These are phyloP conservation scores for Purpureocillium lavendulum DNA, from an alignment of 2,329 filamentous ascomycete genomes.

Conservation along the genomic window DNA sequence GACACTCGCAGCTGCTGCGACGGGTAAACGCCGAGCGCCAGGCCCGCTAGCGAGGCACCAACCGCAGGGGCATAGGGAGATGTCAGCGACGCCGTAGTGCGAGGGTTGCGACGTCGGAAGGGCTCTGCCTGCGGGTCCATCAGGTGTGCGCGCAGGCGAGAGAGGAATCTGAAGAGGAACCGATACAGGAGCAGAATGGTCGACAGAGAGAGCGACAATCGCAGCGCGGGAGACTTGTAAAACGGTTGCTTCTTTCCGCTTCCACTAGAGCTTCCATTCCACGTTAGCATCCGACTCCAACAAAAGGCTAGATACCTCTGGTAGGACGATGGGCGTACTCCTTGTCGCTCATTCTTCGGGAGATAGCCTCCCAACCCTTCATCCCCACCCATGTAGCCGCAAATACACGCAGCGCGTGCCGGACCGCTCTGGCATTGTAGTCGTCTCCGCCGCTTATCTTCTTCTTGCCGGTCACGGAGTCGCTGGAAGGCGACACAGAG, in stretches of 20 bases:
- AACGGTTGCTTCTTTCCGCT: constrained; percentile 41
- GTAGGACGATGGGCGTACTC: constrained; percentile 28
- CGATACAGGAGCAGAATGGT: constrained; percentile 83
- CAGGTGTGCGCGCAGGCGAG: constrained; percentile 67
- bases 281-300: not conserved
- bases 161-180: constrained; percentile 83
- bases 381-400: constrained; percentile 52
- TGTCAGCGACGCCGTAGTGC: constrained; percentile 64
- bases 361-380: constrained; percentile 52
- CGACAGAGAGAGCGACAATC: constrained; percentile 75
- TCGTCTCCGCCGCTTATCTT: constrained; percentile 40
- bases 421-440: constrained; percentile 61
- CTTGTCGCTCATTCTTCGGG: constrained; percentile 35
- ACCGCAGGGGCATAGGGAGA: constrained; percentile 79
- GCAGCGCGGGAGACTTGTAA: constrained; percentile 60
- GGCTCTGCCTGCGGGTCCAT: constrained; percentile 71
- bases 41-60: constrained; percentile 80
- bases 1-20: constrained; percentile 60
- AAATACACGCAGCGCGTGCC: constrained; percentile 65
- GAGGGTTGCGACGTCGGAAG: constrained; percentile 77
- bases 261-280: constrained; percentile 11
- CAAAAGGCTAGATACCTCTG: not conserved
- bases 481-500: constrained; percentile 9
- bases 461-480: too few species aligned
- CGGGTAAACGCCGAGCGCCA: constrained; percentile 71